Conservation (phyloP, 108 stramenopile genomes). For the Fragilariopsis cylindrus region DNA sequence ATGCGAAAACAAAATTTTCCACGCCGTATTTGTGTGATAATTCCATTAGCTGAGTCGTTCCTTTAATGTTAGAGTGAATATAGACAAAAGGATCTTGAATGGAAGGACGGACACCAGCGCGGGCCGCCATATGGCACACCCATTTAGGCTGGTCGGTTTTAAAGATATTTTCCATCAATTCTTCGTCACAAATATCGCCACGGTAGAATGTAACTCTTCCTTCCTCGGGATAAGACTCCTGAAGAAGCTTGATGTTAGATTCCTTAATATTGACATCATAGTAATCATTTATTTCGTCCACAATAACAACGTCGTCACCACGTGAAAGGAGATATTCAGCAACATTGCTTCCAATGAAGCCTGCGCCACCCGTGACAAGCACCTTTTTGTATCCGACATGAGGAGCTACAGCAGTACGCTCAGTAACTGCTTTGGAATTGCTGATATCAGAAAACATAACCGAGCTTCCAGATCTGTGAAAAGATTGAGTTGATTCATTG, state of each 20-base stretch:
- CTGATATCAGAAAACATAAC: constrained; percentile 13
- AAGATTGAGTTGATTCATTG: background rate
- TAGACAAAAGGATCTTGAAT: constrained; percentile 98
- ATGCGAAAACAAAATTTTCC: constrained; percentile 97
- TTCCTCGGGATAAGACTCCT: constrained; percentile 39
- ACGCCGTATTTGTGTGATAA: constrained; percentile 76
- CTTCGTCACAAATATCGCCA: constrained; percentile 94
- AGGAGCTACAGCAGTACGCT: constrained; percentile 44
- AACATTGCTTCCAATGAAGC: constrained; percentile 93
- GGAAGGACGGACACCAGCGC: constrained; percentile 90
- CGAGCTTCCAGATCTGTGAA: constrained; percentile 29
- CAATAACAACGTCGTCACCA: constrained; percentile 94
- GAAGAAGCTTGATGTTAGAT: constrained; percentile 73
- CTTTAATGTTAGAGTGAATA: constrained; percentile 96
- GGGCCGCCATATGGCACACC: constrained; percentile 97
- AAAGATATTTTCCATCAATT: constrained; percentile 81
- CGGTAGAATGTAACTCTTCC: constrained; percentile 61
- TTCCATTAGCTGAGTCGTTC: constrained; percentile 95
- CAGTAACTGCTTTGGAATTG: constrained; percentile 9
- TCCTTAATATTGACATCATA: constrained; percentile 94
- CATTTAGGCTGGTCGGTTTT: constrained; percentile 76
- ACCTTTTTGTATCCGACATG: constrained; percentile 87
- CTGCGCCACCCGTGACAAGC: constrained; percentile 97
- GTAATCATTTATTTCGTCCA: constrained; percentile 99
- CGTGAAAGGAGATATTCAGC: constrained; percentile 80